Evolutionary conservation across 371 early-diverging fungal genomes (phyloP), one percentile per base, ranked within the genome.

Genomic region (Coemansia sp.): DNA sequence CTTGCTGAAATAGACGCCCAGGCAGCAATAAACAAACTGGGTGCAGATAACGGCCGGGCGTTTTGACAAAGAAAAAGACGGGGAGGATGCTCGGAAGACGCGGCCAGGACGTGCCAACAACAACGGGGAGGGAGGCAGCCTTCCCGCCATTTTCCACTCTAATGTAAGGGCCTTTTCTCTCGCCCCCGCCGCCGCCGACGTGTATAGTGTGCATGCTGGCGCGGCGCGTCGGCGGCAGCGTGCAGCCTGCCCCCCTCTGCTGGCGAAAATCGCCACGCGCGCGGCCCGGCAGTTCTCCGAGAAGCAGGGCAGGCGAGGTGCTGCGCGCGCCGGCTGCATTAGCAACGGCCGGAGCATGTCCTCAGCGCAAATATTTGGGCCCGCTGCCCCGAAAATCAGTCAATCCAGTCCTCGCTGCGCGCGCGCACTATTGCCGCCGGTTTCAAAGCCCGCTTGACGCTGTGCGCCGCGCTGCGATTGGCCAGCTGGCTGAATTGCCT

Each of bases 391-490:
- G 45, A 45, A 14, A 45, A 13, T 45, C n/a, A 20, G 16, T 16
- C 14, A 5, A 20, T 20, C 20, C 20, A 20, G 20, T 20, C 20
- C 20, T 20, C 20, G 20, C 20, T 20, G 20, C 20, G 20, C 45
- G n/a, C 45, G 7, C 6, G 8, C 45, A 45, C 13, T 45, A n/a
- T 45, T n/a, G 45, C 45, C 14, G 7, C 16, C 20, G 6, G 45
- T 45, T 45, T 45, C 45, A 45, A 45, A 45, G 45, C 45, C 45
- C 45, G 45, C 45, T 16, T 45, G 45, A 16, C 45, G 14, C 16
- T 16, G 20, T 14, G 16, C 14, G 20, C 14, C 16, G 45, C 45
- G 7, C 5, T 16, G 45, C 45, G 16, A 45, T 45, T 45, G 45
- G 45, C n/a, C 7, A 14, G 20, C 45, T 16, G 5, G 11, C 14